Evolutionary conservation across 2,329 filamentous ascomycete species (phyloP), one percentile per base, ranked within the genome.

Genomic region (Teratosphaeria nubilosa): DNA sequence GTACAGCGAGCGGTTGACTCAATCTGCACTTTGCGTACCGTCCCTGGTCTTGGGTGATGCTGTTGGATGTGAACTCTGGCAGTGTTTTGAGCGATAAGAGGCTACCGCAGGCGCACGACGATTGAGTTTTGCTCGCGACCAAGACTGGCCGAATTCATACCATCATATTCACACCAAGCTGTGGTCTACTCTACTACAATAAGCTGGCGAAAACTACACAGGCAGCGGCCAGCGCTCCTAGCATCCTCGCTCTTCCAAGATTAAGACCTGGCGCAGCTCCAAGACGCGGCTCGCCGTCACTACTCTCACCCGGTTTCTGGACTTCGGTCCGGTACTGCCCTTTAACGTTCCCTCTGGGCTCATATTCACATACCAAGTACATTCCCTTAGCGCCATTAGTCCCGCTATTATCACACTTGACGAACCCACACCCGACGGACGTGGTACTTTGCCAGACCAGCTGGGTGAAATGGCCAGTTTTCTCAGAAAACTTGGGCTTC

Each of bases 321-420:
- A 76, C 73, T 59, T 75, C 73, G 4, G 66, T 54, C 14, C 55
- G 58, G 59, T 73, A 76, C 22, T 65, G 55, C 1, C 70, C 72
- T 20, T 66, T 58, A 0, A 73, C 67, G 55, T 76, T 75, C 0
- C 74, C 74, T 3, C 64, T 56, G 4, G 73, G 74, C 54, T 61
- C 64, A 58, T 75, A 75, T 60, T 74, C 72, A 64, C 74, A 76
- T 0, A 75, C 71, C 25, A 72, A 48, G 31, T 56, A 66, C 58
- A 62, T 64, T 11, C 69, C 69, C 3, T 65, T 54, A 13, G 63
- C 64, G 20, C 63, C 65, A 34, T 62, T 60, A 13, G 27, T 34
- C 0, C 37, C 58, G 31, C 54, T 56, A 34, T 61, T 66, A 13
- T 60, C 31, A 58, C 68, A 70, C 4, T 66, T 51, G 1, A 65